A percentile compares a stretch with the other conserved stretches of the same genome.
Conservation (phyloP, 2,329 filamentous ascomycete genomes). For the Neonectria faginata region DNA sequence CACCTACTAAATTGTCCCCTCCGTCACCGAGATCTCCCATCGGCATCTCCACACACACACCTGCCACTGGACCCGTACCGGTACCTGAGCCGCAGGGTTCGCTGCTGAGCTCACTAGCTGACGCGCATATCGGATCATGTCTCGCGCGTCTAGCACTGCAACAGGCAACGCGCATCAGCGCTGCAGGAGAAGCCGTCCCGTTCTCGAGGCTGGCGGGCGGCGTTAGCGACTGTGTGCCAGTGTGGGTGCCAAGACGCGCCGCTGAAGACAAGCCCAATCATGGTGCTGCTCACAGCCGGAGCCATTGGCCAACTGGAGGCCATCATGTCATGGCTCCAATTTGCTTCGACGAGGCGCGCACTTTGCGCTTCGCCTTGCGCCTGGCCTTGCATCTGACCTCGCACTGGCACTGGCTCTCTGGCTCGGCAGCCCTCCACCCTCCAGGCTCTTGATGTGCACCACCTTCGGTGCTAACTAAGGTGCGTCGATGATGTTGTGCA, state of each 20-base stretch:
- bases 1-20: slow-evolving; percentile 38
- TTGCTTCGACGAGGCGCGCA: slow-evolving; percentile 32
- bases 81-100: slow-evolving; percentile 44
- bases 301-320: slow-evolving; percentile 43
- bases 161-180: slow-evolving; percentile 47
- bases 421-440: slow-evolving; percentile 3
- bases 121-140: slow-evolving; percentile 49
- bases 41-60: slow-evolving; percentile 38
- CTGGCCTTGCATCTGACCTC: slow-evolving; percentile 12
- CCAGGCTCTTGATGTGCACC: slow-evolving; percentile 8
- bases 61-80: slow-evolving; percentile 36
- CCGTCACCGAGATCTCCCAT: slow-evolving; percentile 43
- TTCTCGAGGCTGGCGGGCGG: slow-evolving; percentile 19
- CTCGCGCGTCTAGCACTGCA: slow-evolving; percentile 47
- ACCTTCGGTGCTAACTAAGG: slow-evolving; percentile 13
- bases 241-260: slow-evolving; percentile 2
- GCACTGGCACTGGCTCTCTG: slow-evolving; percentile 15
- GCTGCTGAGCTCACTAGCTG: slow-evolving; percentile 45
- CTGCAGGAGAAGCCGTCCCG: slow-evolving; percentile 38
- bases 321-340: slow-evolving; percentile 30
- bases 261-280: slow-evolving; percentile 39
- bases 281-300: slow-evolving; percentile 38
- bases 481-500: slow-evolving; percentile 43
- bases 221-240: slow-evolving; percentile 14
- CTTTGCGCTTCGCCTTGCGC: slow-evolving; percentile 21